Base-by-base conservation (phyloP, 2,329 filamentous ascomycete genomes). In the Fusarium stilboides region DNA sequence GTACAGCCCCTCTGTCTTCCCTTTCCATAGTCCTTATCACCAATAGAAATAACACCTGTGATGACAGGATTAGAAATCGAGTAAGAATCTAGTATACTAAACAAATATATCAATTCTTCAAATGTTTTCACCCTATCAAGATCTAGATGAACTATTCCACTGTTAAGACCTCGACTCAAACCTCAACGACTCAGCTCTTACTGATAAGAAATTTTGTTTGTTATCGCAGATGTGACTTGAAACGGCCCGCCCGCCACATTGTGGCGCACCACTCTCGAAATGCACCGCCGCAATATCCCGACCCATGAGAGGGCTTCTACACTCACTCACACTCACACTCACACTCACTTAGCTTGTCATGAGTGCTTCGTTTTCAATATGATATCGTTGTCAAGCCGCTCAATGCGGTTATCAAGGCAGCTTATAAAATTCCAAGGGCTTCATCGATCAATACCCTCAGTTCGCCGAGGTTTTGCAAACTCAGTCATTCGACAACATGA, bases 351-450 rank as follows among this genome's bases (percentile, higher is more conserved):
- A 26, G 43, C 54, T 54, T 69, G 60, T 52, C 57, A 74, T 74
- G 73, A 73, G 51, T 40, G 43, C 55, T 31, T 63, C 61, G 34
- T 24, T 51, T 33, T 51, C 54, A 61, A 68, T 42, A 75, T 75
- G 73, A 71, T 65, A 65, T 40, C 62, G 26, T 43, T 58, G 19
- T 34, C 53, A 46, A 57, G 62, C 55, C 69, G 71, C 46, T 58
- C 57, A 42, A 26, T 53, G 24, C 56, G 62, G 56, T 56, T 74
- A 36, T 28, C 57, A 36, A 68, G 55, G 19, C 60, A 52, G 13
- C 3, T 56, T 15, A 12, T 36, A 26, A 51, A 57, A n/a, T 20
- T 26, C 4, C 62, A 50, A 31, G 39, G 46, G 13, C 17, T 53
- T 10, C 34, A 33, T 31, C 49, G 28, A 10, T n/a, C 61, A 49